phyloP scores from a whole-genome alignment of 768 basidiomycete species.

The Amanita rubescens region DNA sequence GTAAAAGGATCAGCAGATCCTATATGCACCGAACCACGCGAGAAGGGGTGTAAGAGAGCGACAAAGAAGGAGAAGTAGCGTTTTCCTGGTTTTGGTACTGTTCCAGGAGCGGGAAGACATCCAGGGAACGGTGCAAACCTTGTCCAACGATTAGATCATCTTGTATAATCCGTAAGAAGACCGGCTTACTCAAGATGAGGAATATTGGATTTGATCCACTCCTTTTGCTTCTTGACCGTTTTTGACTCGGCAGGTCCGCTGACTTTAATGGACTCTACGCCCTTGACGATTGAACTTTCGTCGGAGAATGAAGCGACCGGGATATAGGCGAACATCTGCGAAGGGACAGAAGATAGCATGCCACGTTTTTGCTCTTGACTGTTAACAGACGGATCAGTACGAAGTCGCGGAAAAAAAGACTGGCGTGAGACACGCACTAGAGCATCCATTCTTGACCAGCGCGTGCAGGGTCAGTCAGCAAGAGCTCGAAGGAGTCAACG shows the following conservation, averaged over 20 bases:
- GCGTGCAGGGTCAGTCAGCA: constrained; percentile 7
- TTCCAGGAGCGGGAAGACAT: constrained; percentile 3
- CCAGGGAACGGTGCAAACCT: constrained; percentile 8
- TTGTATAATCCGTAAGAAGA: background rate
- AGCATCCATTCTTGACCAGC: constrained; percentile 5
- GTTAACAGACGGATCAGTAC: background rate
- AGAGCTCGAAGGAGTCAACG: constrained; percentile 17
- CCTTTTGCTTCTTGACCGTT: constrained; percentile 7
- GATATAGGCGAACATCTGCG: constrained; percentile 4
- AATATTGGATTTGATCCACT: constrained; percentile 9
- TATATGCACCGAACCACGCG: constrained; percentile 36
- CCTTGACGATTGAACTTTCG: background rate
- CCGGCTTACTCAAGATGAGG: constrained; percentile 15
- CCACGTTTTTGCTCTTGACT: constrained; percentile 10
- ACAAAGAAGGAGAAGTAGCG: constrained; percentile 15
- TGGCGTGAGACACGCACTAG: background rate
- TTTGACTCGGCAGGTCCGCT: background rate
- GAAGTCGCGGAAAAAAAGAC: too few relatives aligned
- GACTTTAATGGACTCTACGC: constrained; percentile 3
- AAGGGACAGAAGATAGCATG: constrained; percentile 7
- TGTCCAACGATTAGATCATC: background rate
- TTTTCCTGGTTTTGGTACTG: constrained; percentile 13
- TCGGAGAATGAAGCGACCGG: background rate
- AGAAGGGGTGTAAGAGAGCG: constrained; percentile 27
- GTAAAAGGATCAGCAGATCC: constrained; percentile 32